Evolutionary conservation across 257 asterid species (phyloP).

Genomic region (Solanum acaule): DNA sequence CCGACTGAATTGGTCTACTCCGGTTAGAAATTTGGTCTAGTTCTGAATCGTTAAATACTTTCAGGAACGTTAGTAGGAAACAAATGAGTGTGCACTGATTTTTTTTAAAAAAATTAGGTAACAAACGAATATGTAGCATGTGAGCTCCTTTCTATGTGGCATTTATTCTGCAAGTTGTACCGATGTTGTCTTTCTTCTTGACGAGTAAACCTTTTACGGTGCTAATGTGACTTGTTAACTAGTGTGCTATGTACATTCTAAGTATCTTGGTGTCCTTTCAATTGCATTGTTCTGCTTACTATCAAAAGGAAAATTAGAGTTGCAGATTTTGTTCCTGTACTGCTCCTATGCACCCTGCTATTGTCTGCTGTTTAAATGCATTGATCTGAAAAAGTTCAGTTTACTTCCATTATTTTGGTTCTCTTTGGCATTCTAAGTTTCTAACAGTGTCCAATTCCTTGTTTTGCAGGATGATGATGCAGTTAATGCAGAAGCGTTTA

Average conservation of each 20-base stretch:
- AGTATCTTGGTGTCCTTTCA: background rate
- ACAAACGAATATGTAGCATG: background rate
- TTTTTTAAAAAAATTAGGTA: background rate
- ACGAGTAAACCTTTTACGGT: background rate
- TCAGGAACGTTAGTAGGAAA: background rate
- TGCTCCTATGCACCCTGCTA: background rate
- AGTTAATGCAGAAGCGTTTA: conserved; percentile 94
- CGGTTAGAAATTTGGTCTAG: background rate
- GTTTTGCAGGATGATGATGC: conserved; percentile 90
- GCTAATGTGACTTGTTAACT: background rate
- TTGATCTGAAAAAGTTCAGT: background rate
- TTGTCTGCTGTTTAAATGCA: background rate
- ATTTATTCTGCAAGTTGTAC: background rate
- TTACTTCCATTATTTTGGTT: background rate
- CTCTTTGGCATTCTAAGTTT: background rate
- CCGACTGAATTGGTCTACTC: background rate
- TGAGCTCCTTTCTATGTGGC: background rate
- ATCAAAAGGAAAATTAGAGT: background rate
- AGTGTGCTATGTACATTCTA: background rate
- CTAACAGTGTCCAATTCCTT: background rate
- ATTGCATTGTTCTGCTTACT: background rate
- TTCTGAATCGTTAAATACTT: background rate
- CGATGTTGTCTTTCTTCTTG: background rate
- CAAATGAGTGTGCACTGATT: background rate
- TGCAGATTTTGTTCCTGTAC: background rate